These are phyloP conservation scores for Pyricularia sp. DNA, from an alignment of 2,329 filamentous ascomycete species.

Conservation along the genomic window DNA sequence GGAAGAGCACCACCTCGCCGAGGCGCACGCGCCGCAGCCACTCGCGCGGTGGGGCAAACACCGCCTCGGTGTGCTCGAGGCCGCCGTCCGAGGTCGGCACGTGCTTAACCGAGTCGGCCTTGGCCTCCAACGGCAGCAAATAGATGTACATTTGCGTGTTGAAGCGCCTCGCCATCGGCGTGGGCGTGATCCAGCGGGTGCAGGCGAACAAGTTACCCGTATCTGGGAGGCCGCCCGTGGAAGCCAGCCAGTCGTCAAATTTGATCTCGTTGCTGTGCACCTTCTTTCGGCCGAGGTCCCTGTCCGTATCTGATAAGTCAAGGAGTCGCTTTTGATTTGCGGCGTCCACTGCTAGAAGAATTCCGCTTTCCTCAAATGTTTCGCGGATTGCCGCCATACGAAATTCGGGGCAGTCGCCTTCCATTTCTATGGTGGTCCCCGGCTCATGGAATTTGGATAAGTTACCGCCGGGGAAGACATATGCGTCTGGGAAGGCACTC, in stretches of 20 bases:
- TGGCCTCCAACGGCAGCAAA: slow-evolving; percentile 55
- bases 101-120: slow-evolving; percentile 34
- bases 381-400: slow-evolving; percentile 79
- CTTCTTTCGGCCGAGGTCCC: slow-evolving; percentile 55
- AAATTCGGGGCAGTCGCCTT: slow-evolving; percentile 65
- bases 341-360: slow-evolving; percentile 59
- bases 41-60: slow-evolving; percentile 59
- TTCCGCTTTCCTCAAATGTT: slow-evolving; percentile 91
- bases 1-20: slow-evolving; percentile 74
- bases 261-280: slow-evolving; percentile 58
- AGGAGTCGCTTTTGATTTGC: slow-evolving; percentile 34
- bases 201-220: slow-evolving; percentile 63
- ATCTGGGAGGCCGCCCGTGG: slow-evolving; percentile 47
- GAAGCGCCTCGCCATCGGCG: slow-evolving; percentile 64
- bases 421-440: slow-evolving; percentile 41
- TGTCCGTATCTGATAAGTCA: slow-evolving; percentile 46
- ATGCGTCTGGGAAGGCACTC: slow-evolving; percentile 77
- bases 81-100: slow-evolving; percentile 58
- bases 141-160: slow-evolving; percentile 97
- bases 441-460: slow-evolving; percentile 73
- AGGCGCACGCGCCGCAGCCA: slow-evolving; percentile 59
- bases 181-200: slow-evolving; percentile 85
- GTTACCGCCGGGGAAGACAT: slow-evolving; percentile 92
- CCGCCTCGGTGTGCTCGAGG: slow-evolving; percentile 55
- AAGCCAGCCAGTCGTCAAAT: slow-evolving; percentile 57